phyloP scores from a whole-genome alignment of 345 rosid genomes.

The Euphorbia lathyris region DNA sequence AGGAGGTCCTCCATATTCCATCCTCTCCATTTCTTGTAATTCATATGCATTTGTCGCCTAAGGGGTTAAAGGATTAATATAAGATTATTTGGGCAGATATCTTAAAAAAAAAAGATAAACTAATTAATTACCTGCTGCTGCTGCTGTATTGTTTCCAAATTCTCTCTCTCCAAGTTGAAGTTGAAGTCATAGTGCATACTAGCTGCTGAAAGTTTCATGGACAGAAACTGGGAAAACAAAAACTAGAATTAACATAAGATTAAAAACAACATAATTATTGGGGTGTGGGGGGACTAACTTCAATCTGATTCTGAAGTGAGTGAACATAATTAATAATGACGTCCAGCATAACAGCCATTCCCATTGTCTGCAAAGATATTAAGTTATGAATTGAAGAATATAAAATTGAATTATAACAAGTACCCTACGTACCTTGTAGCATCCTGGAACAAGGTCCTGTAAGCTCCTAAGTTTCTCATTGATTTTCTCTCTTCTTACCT shows the following conservation, averaged over 20 bases:
- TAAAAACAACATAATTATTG: neutral
- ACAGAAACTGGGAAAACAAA: slow-evolving; percentile 38
- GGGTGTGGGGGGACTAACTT: slow-evolving; percentile 26
- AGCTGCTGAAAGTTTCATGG: slow-evolving; percentile 61
- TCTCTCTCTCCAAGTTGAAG: slow-evolving; percentile 34
- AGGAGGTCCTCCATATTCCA: slow-evolving; percentile 33
- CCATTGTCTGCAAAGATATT: slow-evolving; percentile 63
- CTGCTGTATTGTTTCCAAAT: slow-evolving; percentile 28
- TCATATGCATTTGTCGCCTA: slow-evolving; percentile 28
- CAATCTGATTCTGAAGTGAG: slow-evolving; percentile 66
- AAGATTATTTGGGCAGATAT: too few species aligned
- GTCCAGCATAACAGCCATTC: slow-evolving; percentile 82
- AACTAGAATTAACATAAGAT: neutral
- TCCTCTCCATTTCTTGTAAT: slow-evolving; percentile 23
- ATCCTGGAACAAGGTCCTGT: slow-evolving; percentile 86
- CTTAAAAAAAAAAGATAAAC: neutral
- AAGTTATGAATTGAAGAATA: neutral
- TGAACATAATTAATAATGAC: slow-evolving; percentile 63
- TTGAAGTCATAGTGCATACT: slow-evolving; percentile 40
- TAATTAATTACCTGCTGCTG: slow-evolving; percentile 16
- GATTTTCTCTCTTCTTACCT: slow-evolving; percentile 80
- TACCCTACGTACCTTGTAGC: slow-evolving; percentile 61
- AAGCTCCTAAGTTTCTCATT: slow-evolving; percentile 66
- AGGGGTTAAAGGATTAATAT: slow-evolving; percentile 3
- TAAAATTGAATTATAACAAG: too few species aligned